These are phyloP conservation scores for Brettanomyces anomalus DNA, from an alignment of 805 yeast genomes.

Conservation along the genomic window DNA sequence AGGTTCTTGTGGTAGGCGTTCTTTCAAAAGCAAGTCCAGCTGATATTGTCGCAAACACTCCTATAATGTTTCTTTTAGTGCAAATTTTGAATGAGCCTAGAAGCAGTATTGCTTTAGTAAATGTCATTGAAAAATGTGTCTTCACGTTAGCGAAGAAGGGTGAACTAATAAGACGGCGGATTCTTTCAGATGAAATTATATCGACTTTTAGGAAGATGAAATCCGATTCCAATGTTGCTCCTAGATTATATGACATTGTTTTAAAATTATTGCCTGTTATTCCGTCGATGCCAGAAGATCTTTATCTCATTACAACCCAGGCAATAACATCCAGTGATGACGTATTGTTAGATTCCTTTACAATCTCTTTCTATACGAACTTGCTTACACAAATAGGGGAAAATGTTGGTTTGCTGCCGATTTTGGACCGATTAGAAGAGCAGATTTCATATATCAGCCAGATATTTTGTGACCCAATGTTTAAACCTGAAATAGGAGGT, in stretches of 20 bases:
- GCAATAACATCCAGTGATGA: constrained; percentile 21
- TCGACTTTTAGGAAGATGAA: constrained; percentile 15
- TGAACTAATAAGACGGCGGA: constrained; percentile 22
- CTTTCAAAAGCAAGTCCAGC: constrained; percentile 22
- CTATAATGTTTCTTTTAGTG: constrained; percentile 18
- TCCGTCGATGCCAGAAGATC: constrained; percentile 16
- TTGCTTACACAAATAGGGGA: constrained; percentile 11
- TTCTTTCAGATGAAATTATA: constrained; percentile 19
- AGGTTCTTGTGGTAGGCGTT: constrained; percentile 17
- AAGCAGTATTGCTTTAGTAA: constrained; percentile 15
- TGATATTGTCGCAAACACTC: constrained; percentile 26
- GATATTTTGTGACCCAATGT: constrained; percentile 15
- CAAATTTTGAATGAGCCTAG: constrained; percentile 13
- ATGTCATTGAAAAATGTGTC: constrained; percentile 15
- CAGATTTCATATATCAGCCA: constrained; percentile 16
- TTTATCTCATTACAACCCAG: constrained; percentile 16
- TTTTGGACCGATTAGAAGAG: constrained; percentile 12
- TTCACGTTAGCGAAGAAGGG: constrained; percentile 17
- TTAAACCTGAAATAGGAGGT: constrained; percentile 16
- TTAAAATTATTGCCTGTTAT: constrained; percentile 18
- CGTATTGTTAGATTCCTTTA: constrained; percentile 20
- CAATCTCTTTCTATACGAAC: constrained; percentile 23
- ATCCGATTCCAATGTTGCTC: constrained; percentile 16
- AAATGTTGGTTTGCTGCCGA: constrained; percentile 1
- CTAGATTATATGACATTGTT: constrained; percentile 24